Evolutionary conservation across 257 asterid genomes (phyloP), one percentile per base, ranked within the genome.

Genomic region (Salvia miltiorrhiza): DNA sequence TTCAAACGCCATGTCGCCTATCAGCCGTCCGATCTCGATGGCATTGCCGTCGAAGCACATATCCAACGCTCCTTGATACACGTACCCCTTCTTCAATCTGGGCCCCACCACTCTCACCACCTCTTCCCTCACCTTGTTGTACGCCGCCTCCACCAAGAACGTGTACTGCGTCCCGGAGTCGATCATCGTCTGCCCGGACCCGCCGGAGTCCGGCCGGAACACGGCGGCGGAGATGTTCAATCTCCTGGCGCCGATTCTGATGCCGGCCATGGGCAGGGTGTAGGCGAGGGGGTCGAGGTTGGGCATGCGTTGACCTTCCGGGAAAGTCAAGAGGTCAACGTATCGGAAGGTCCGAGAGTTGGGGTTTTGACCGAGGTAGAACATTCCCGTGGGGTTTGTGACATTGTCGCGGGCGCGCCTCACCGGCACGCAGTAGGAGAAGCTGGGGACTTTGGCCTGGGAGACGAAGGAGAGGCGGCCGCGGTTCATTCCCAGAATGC

Each of bases 151-250:
- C 35, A 85, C 98, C 5, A 92, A 43, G 3, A 85, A 88, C 0
- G 98, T 92, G 63, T 92, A 90, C 14, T 90, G 93, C 0, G 98
- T 88, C 53, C 96, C 98, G 12, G 98, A 92, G 40, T 92, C 98
- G 28, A 92, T 73, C 82, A 92, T 90, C 37, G 96, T 92, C 76
- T 92, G 97, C 0, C 97, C 98, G 2, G 93, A 85, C 1, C 97
- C 97, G 3, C 90, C 87, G 1, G 90, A 85, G 67, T 90, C 82
- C 0, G 96, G 90, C 2, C 77, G 80, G 69, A 92, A 92, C 1
- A 76, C 88, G 9, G 85, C 17, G 7, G 7, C 65, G 0, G 95
- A 24, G 11, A 92, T 87, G 69, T 81, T 70, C 26, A 92, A 23
- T 5, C 23, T 82, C 40, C 44, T 80, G 72, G 88, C 82, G 7